Conservation (phyloP, 495 filamentous ascomycete species). For the Achaetomiella virescens region DNA sequence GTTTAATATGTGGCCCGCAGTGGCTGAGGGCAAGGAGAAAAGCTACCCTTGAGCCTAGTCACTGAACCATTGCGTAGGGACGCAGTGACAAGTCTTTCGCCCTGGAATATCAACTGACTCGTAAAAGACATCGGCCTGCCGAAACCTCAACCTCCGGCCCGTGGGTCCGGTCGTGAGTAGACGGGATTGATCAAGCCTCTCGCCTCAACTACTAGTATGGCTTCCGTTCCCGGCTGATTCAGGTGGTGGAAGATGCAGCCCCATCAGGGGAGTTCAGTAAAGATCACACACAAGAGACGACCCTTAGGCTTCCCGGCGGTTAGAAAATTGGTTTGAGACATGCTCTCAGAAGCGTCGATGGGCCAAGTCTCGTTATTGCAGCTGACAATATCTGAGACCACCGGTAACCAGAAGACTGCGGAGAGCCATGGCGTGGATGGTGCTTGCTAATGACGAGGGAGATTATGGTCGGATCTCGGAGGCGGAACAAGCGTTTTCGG, state of each 20-base stretch:
- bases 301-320: conserved; percentile 9
- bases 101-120: no score
- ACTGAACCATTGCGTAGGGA: no score
- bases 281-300: not conserved
- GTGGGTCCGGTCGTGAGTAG: no score
- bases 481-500: conserved; percentile 25
- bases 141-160: no score
- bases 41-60: no score
- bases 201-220: not conserved
- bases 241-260: conserved; percentile 15
- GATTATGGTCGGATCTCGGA: conserved; percentile 9
- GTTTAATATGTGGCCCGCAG: no score
- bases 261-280: conserved; percentile 2
- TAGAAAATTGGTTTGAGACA: no score
- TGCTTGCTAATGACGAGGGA: conserved; percentile 9
- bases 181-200: no score
- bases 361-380: not conserved
- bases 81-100: no score
- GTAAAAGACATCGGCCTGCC: no score
- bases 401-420: not conserved
- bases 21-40: no score
- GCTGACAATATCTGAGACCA: not conserved
- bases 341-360: not conserved
- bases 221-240: conserved; percentile 11
- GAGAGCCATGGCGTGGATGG: no score